These are phyloP conservation scores for Termitomyces sp. DNA, from an alignment of 768 basidiomycete genomes.

Conservation along the genomic window DNA sequence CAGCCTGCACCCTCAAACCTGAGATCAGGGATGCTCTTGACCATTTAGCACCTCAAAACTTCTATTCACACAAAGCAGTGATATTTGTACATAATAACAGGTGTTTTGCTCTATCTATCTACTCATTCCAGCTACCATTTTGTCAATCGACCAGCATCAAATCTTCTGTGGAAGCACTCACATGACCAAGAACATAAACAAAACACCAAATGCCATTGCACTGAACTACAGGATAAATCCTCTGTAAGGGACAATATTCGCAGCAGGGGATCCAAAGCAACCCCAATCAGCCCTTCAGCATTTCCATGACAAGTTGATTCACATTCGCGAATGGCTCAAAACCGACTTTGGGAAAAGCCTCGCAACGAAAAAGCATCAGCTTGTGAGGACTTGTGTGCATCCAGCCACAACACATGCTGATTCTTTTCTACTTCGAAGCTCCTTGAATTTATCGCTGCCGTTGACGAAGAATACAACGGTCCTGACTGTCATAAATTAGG, in stretches of 20 bases:
- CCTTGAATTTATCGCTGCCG: slow-evolving; percentile 11
- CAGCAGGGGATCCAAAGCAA: slow-evolving; percentile 33
- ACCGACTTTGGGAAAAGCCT: slow-evolving; percentile 64
- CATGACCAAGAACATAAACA: too few species aligned
- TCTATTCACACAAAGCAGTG: too few species aligned
- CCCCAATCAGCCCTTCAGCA: slow-evolving; percentile 64
- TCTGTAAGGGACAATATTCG: slow-evolving; percentile 6
- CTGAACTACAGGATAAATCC: too few species aligned
- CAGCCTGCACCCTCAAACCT: slow-evolving; percentile 4
- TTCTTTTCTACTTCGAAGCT: slow-evolving; percentile 7
- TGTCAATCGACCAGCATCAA: too few species aligned
- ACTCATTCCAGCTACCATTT: too few species aligned
- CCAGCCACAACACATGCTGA: neutral
- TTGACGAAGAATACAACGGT: slow-evolving; percentile 12
- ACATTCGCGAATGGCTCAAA: slow-evolving; percentile 71
- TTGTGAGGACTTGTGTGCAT: slow-evolving; percentile 37
- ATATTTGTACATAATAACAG: slow-evolving; percentile 1
- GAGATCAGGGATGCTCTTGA: too few species aligned
- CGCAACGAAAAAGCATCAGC: slow-evolving; percentile 66
- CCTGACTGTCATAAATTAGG: neutral
- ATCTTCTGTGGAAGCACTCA: too few species aligned
- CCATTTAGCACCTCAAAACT: too few species aligned
- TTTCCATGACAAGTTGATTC: slow-evolving; percentile 82
- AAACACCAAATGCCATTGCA: too few species aligned
- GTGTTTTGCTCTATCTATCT: neutral